Evolutionary conservation across 108 stramenopile species (phyloP), one percentile per base, ranked within the genome.

Genomic region (Nannochloropsis salina): DNA sequence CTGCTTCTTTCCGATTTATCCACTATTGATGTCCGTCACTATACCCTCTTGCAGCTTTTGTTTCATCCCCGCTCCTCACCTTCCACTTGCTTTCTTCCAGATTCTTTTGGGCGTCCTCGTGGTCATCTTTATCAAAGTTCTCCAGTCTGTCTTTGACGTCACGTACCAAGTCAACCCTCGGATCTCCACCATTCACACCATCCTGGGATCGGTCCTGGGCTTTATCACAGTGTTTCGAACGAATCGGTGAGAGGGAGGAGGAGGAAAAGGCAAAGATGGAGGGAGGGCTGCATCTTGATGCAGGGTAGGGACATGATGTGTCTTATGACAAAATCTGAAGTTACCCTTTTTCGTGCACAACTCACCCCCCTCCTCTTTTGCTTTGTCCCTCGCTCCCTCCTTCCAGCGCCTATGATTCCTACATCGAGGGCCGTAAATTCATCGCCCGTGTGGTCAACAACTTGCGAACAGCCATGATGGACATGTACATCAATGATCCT

Each of bases 151-250:
- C 12, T 15, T 51, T 51, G 15, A 51, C 47, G 15, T 51, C 47
- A 12, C 47, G 47, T 51, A 51, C 47, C 47, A 51, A 15, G 47
- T 51, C 47, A 51, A 51, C 47, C 47, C 47, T 10, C 47, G 47
- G 12, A 51, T 51, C 10, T 51, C 15, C 47, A 12, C 47, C 47
- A 51, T 51, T 15, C 47, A 51, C 47, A 51, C 47, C 47, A 51
- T 51, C 47, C 47, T 51, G 12, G 47, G 47, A 15, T 51, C 47
- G 12, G 15, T 15, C 47, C 47, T 51, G 47, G 47, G 12, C 47
- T 51, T 51, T 51, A 51, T 51, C 47, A 51, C 47, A 51, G 47
- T 51, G 12, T 51, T 51, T 51, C 47, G 47, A 51, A 51, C 47
- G 12, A 51, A 51, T 15, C 10, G 47, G 47, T 51, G 47, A 51